Evolutionary conservation across 2,329 filamentous ascomycete genomes (phyloP), one percentile per base, ranked within the genome.

Genomic region (Endoconidiophora polonica): DNA sequence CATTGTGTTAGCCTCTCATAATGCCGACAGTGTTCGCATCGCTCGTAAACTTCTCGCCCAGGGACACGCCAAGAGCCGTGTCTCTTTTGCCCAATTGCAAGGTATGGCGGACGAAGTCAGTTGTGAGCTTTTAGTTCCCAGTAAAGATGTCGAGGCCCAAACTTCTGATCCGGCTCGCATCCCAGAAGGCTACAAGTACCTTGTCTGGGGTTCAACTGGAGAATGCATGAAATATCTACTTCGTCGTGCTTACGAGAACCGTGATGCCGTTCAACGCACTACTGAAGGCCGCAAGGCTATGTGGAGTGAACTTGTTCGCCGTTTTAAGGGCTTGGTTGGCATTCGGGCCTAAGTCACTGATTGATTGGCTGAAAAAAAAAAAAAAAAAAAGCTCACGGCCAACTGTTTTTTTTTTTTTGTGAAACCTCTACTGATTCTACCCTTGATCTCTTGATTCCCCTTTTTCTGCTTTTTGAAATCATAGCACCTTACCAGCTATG

Each of bases 41-140:
- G 74, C 74, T 12, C 71, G 72, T 22, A 66, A 65, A 10, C 63
- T 80, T 23, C 67, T 74, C 52, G 69, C 70, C 56, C 62, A 59
- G 5, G 67, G 67, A 10, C 59, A 58, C 6, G 66, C 66, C 54
- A 64, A 64, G 59, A 65, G 63, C 0, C 60, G 61, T 22, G 59
- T 68, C 41, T 62, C 64, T 0, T 69, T 67, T 44, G 68, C 83
- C 2, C 88, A 95, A 66, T 74, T 95, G 1, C 83, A 90, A 68
- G 88, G 90, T 39, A 96, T 96, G 90, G 90, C 90, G 1, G 90
- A 96, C 58, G 88, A 95, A 61, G 79, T 96, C 48, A 86, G 81
- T 61, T 80, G 76, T 60, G 75, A 78, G 60, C 65, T 81, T 12
- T 60, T 73, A 12, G 52, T 54, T 36, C 52, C 52, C 5, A 45